Percentiles rank a stretch among this genome's conserved stretches.
phyloP scores from a whole-genome alignment of 345 rosid genomes.

The Punica granatum region DNA sequence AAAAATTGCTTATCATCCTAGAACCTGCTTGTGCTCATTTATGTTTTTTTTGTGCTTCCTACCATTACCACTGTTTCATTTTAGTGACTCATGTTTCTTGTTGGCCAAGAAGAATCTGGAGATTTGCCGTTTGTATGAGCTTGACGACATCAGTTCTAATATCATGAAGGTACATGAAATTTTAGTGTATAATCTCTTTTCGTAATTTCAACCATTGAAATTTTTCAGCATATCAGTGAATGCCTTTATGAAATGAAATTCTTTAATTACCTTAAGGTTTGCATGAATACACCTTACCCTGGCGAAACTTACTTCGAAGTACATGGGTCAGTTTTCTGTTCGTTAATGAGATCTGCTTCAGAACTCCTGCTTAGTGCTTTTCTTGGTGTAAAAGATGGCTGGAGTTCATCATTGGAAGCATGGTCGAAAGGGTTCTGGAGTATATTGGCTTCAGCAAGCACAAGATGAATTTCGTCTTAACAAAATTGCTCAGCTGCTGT shows the following conservation, averaged over 20 bases:
- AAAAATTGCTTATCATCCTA: constrained; percentile 1
- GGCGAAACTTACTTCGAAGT: not conserved
- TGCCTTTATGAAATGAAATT: not conserved
- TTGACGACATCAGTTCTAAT: constrained; percentile 49
- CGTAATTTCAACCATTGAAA: not conserved
- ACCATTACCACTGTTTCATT: constrained; percentile 4
- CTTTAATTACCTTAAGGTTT: not conserved
- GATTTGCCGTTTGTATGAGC: constrained; percentile 83
- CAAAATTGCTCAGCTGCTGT: constrained; percentile 79
- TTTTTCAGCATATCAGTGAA: not conserved
- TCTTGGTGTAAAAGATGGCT: constrained; percentile 43
- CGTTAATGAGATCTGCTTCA: not conserved
- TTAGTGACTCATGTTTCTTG: constrained; percentile 11
- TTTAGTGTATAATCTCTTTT: not conserved
- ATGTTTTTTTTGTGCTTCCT: constrained; percentile 2
- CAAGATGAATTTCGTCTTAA: constrained; percentile 58
- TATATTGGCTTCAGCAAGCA: constrained; percentile 96
- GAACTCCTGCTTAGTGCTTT: not conserved
- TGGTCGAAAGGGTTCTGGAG: constrained; percentile 80
- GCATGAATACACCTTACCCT: not conserved
- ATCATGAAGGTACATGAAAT: constrained; percentile 69
- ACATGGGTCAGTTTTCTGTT: not conserved
- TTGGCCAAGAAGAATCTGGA: constrained; percentile 58
- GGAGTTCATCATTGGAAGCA: constrained; percentile 96
- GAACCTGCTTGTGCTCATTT: not conserved